Percentiles rank a stretch among this genome's conserved stretches.
These are phyloP conservation scores for Seiridium unicorne DNA, from an alignment of 2,329 filamentous ascomycete genomes.

Conservation along the genomic window DNA sequence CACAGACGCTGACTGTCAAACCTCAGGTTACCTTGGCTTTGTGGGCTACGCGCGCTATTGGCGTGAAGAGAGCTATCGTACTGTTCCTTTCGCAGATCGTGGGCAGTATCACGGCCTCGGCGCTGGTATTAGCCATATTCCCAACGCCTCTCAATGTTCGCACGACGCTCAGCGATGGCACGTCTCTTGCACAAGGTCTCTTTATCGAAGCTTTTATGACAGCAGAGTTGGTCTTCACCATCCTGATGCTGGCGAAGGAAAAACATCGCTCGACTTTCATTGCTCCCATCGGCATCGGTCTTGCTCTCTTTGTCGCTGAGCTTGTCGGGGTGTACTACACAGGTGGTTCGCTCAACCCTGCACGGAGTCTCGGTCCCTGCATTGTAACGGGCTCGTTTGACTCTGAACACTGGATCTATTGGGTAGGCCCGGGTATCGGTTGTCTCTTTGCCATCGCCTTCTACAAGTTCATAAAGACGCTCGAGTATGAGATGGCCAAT, in stretches of 20 bases:
- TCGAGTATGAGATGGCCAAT: slow-evolving; percentile 37
- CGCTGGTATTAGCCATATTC: slow-evolving; percentile 37
- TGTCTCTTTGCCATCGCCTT: slow-evolving; percentile 33
- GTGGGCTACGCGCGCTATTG: slow-evolving; percentile 11
- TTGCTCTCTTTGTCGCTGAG: slow-evolving; percentile 54
- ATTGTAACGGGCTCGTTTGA: slow-evolving; percentile 33
- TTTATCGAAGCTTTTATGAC: slow-evolving; percentile 58
- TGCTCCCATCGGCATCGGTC: slow-evolving; percentile 61
- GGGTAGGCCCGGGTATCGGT: slow-evolving; percentile 34
- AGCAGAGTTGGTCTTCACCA: slow-evolving; percentile 50
- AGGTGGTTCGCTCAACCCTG: slow-evolving; percentile 37
- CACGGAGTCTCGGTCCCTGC: slow-evolving; percentile 35
- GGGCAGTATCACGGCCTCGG: slow-evolving; percentile 25
- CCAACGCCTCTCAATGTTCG: slow-evolving; percentile 44
- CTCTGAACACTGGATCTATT: slow-evolving; percentile 39
- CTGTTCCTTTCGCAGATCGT: slow-evolving; percentile 15
- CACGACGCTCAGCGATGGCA: slow-evolving; percentile 43
- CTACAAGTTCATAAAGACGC: slow-evolving; percentile 38
- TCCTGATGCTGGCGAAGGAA: slow-evolving; percentile 60
- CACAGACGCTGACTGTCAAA: background rate
- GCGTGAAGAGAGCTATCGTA: slow-evolving; percentile 8
- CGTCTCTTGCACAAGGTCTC: slow-evolving; percentile 46
- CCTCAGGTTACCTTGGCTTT: slow-evolving; percentile 15
- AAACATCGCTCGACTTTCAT: slow-evolving; percentile 63
- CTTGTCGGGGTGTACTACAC: slow-evolving; percentile 40